phyloP scores from a whole-genome alignment of 169 alveolate genomes.

The Plasmodium gonderi region DNA sequence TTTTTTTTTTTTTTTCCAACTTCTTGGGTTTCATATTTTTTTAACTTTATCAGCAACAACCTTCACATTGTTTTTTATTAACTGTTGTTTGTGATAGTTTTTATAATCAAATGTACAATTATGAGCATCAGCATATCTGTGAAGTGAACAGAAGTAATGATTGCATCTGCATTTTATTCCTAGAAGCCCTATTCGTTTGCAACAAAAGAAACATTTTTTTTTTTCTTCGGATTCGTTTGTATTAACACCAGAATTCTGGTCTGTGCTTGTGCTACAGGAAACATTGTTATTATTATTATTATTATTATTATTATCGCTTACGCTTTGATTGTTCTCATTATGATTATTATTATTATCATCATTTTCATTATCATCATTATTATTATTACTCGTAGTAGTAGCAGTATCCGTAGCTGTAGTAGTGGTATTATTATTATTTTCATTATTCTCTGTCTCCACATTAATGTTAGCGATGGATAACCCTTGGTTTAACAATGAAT shows the following conservation, averaged over 20 bases:
- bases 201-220: conserved; percentile 91
- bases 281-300: background rate
- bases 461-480: background rate
- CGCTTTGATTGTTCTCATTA: background rate
- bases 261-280: background rate
- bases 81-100: conserved; percentile 88
- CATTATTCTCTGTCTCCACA: background rate
- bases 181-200: conserved; percentile 91
- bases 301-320: background rate
- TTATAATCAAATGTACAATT: conserved; percentile 93
- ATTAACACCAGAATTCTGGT: background rate
- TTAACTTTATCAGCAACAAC: conserved; percentile 93
- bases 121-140: conserved; percentile 94
- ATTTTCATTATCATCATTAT: background rate
- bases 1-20: background rate
- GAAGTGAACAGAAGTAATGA: conserved; percentile 91
- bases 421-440: background rate
- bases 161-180: conserved; percentile 95
- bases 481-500: background rate
- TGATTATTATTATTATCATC: background rate
- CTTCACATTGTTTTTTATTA: conserved; percentile 88
- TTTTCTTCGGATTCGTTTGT: conserved; percentile 60
- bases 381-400: background rate
- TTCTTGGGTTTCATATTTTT: conserved; percentile 79
- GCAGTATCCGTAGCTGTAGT: background rate